Base-by-base conservation (phyloP, 495 filamentous ascomycete genomes). In the Friedmanniomyces simplex region DNA sequence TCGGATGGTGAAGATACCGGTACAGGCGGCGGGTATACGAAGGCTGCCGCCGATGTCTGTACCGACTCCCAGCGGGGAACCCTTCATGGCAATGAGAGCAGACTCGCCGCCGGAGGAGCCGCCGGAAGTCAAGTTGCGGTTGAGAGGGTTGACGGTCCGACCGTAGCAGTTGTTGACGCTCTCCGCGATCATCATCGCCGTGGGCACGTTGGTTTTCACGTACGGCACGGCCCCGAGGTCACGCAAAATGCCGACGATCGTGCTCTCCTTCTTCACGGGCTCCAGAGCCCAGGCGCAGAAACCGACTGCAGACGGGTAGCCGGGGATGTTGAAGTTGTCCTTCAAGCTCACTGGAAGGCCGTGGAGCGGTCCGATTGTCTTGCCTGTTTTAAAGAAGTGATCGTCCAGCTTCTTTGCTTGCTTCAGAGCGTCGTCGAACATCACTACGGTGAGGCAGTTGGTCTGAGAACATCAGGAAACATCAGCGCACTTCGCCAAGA, bases 41-140 rank as follows among this genome's bases (percentile, higher is more conserved):
- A 88, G 81, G 8, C 79, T 83, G 1, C 84, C 84, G 16, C 79
- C 70, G 26, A 72, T 66, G 47, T 72, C 71, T 18, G 71, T 72
- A 21, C 69, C 69, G 2, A 71, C 25, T 16, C 69, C 69, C 22
- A 72, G 49, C 0, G 68, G 52, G 47, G 71, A 74, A 7, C 78
- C 78, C 22, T 71, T 57, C 45, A 82, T 67, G 0, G 72, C 73
- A 13, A 72, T 58, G n/a, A 80, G 60, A 0, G 78, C 80, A 14
- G 74, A 77, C 63, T 84, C 82, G 50, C 85, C 85, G 12, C 84
- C 83, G 1, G 81, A 82, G 25, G 76, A 80, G 0, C 84, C 84
- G 3, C 84, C 84, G 7, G 78, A 67, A 10, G 79, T 84, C 30
- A 86, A 64, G 1, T 67, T 67, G 12, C 67, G 72, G 62, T 85